Evolutionary conservation across 2,329 filamentous ascomycete species (phyloP).

Genomic region (Colletotrichum sp.): DNA sequence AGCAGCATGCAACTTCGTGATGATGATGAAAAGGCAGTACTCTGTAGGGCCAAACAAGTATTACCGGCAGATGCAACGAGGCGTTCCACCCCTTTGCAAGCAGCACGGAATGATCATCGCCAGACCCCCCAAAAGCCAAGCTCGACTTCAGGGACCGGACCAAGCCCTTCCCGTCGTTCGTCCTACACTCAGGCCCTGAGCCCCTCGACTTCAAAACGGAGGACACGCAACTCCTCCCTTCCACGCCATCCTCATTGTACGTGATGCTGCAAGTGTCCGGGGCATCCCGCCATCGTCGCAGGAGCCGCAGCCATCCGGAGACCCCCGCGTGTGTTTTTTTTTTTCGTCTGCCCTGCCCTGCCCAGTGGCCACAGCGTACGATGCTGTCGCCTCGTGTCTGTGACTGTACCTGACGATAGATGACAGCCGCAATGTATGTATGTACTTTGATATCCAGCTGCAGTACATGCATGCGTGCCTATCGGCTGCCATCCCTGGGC

Average conservation of each 20-base stretch:
- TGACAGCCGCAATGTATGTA: background rate
- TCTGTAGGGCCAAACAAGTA: background rate
- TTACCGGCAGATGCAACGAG: background rate
- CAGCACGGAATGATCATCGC: background rate
- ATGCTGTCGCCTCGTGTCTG: background rate
- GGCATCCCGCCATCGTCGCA: background rate
- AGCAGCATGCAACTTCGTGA: background rate
- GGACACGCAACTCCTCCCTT: background rate
- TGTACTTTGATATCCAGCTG: background rate
- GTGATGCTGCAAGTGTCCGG: constrained; percentile 5
- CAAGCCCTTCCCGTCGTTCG: constrained; percentile 1
- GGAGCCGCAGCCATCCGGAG: background rate
- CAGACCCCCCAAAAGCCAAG: background rate
- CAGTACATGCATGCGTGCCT: background rate
- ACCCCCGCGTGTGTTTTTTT: background rate
- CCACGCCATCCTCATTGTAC: constrained; percentile 3
- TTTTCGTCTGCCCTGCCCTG: too few relatives aligned
- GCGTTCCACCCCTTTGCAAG: background rate
- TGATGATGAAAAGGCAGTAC: background rate
- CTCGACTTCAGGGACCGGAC: background rate
- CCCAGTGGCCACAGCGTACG: background rate
- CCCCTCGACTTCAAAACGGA: constrained; percentile 12
- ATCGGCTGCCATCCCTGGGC: background rate
- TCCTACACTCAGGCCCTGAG: background rate
- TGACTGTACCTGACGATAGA: background rate